Conservation (phyloP, 768 basidiomycete genomes). For the Pisolithus marmoratus region DNA sequence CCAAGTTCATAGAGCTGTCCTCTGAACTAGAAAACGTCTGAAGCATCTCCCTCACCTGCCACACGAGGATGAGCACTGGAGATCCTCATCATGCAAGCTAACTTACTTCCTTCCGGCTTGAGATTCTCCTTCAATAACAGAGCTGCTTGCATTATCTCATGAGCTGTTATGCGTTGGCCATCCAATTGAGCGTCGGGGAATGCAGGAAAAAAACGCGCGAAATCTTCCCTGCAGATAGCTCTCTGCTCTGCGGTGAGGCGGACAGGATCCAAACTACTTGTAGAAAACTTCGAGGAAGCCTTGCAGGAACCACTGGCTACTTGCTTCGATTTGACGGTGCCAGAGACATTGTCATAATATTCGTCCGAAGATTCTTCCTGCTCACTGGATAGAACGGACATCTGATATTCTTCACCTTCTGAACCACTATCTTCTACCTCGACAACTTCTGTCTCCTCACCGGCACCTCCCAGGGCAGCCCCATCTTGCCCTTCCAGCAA, state of each 20-base stretch:
- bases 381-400: slow-evolving; percentile 19
- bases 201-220: slow-evolving; percentile 69
- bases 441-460: slow-evolving; percentile 11
- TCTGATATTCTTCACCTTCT: slow-evolving; percentile 25
- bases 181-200: slow-evolving; percentile 40
- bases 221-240: slow-evolving; percentile 51
- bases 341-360: slow-evolving; percentile 16
- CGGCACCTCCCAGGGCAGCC: slow-evolving; percentile 13
- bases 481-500: slow-evolving; percentile 45
- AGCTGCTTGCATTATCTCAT: slow-evolving; percentile 58
- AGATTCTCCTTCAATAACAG: slow-evolving; percentile 65
- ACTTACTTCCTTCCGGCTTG: slow-evolving; percentile 68
- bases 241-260: slow-evolving; percentile 49
- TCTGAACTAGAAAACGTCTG: slow-evolving; percentile 64
- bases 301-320: slow-evolving; percentile 1
- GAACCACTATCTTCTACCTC: slow-evolving; percentile 24
- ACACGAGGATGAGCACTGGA: slow-evolving; percentile 1
- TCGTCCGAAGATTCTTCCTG: slow-evolving; percentile 25
- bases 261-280: not conserved
- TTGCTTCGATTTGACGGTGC: slow-evolving; percentile 8
- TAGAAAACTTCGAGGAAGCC: slow-evolving; percentile 1
- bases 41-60: slow-evolving; percentile 70
- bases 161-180: slow-evolving; percentile 53
- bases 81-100: not conserved
- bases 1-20: slow-evolving; percentile 62